These are phyloP conservation scores for Lathyrus oleraceus DNA, from an alignment of 306 rosid species.

Conservation along the genomic window DNA sequence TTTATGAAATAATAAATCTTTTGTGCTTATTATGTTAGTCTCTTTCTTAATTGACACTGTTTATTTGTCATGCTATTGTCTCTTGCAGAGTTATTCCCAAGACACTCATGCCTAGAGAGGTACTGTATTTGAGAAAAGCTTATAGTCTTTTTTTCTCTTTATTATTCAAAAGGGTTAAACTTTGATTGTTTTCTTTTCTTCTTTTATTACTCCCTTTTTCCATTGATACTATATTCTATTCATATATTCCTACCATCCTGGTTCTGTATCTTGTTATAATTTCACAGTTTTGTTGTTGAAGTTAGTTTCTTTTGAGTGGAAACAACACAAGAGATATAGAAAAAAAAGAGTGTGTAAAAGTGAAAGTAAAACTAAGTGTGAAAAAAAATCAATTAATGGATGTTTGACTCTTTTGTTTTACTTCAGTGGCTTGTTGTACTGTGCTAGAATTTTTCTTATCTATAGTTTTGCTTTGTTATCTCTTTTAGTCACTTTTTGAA, in stretches of 20 bases:
- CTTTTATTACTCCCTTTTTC: background rate
- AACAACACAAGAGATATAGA: background rate
- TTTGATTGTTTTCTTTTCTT: background rate
- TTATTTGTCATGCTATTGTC: conserved; percentile 67
- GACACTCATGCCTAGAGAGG: conserved; percentile 99
- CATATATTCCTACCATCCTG: background rate
- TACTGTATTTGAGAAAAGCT: conserved; percentile 77
- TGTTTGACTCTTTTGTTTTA: conserved; percentile 36
- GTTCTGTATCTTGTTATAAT: conserved; percentile 10
- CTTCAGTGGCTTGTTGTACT: conserved; percentile 46
- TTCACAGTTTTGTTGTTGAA: conserved; percentile 24
- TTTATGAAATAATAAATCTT: background rate
- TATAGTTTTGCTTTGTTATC: conserved; percentile 32
- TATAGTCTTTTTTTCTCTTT: conserved; percentile 44
- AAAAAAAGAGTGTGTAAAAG: background rate
- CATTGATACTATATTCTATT: conserved; percentile 28
- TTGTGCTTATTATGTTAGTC: conserved; percentile 39
- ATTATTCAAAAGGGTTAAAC: conserved; percentile 31
- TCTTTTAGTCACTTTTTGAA: conserved; percentile 23
- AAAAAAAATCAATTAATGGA: background rate
- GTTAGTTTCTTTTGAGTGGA: conserved; percentile 9
- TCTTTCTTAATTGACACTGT: conserved; percentile 51
- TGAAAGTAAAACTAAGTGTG: too few relatives aligned
- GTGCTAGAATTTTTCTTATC: conserved; percentile 31
- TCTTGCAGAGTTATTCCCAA: conserved; percentile 96